Conservation (phyloP, 202 grass and related monocot species). For the Dendrocalamus latiflorus region DNA sequence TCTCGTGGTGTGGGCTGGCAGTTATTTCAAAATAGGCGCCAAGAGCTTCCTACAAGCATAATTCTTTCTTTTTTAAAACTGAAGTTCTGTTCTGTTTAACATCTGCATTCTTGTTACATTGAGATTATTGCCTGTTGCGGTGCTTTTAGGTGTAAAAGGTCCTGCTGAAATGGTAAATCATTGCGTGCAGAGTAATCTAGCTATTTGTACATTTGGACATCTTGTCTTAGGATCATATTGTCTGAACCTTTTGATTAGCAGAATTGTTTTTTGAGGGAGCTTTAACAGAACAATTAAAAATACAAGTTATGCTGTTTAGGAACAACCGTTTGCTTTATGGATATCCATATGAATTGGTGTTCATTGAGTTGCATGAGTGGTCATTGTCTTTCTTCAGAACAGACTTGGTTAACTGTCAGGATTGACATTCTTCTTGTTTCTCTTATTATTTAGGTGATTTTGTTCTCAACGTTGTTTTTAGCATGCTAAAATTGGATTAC, state of each 20-base stretch:
- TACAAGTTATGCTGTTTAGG: not conserved
- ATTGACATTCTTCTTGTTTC: not conserved
- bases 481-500: not conserved
- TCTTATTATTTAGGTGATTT: not conserved
- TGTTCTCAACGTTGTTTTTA: not conserved
- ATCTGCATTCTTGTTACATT: not conserved
- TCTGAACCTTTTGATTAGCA: not conserved
- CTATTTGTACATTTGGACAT: not conserved
- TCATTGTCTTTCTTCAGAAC: not conserved
- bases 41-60: not conserved
- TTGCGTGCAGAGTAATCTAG: not conserved
- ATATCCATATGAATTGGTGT: not conserved
- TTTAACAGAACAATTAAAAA: not conserved
- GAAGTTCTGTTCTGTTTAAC: not conserved
- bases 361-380: not conserved
- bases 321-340: not conserved
- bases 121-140: not conserved
- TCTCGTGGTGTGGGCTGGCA: not conserved
- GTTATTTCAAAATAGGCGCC: not conserved
- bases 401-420: not conserved
- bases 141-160: not conserved
- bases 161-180: not conserved
- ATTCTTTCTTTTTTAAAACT: not conserved
- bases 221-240: not conserved
- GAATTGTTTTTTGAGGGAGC: not conserved